Percentiles rank a stretch among this genome's conserved stretches.
phyloP scores from a whole-genome alignment of 2,329 filamentous ascomycete genomes.

The Teratosphaeria gauchensis region DNA sequence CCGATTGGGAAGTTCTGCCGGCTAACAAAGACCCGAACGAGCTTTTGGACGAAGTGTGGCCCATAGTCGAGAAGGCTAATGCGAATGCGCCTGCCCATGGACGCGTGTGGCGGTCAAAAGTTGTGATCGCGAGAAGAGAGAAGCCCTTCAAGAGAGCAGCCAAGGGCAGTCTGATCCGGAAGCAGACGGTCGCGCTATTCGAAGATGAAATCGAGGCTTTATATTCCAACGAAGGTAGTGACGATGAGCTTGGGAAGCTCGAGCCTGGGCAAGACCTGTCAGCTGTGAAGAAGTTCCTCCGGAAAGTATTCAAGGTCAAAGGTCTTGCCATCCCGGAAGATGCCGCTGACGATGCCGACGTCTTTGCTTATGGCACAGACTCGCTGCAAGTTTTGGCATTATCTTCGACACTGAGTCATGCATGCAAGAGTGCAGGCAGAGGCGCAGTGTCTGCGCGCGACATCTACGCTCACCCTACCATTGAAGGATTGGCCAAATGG shows the following conservation, averaged over 20 bases:
- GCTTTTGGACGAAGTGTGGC: slow-evolving; percentile 37
- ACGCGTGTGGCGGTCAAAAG: slow-evolving; percentile 33
- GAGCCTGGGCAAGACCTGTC: slow-evolving; percentile 1
- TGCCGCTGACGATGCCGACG: slow-evolving; percentile 15
- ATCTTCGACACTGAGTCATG: neutral
- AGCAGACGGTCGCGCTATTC: slow-evolving; percentile 30
- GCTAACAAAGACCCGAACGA: slow-evolving; percentile 10
- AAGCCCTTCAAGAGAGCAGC: slow-evolving; percentile 38
- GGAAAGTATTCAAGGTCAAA: slow-evolving; percentile 7
- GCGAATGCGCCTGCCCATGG: slow-evolving; percentile 30
- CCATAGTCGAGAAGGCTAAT: slow-evolving; percentile 35
- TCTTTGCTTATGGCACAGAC: slow-evolving; percentile 25
- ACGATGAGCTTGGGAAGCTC: slow-evolving; percentile 8
- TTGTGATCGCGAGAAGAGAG: slow-evolving; percentile 32
- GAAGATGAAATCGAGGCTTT: slow-evolving; percentile 37
- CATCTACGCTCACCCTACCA: slow-evolving; percentile 23
- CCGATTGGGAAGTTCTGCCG: slow-evolving; percentile 1
- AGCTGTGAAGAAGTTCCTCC: slow-evolving; percentile 8
- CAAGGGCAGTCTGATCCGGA: slow-evolving; percentile 39
- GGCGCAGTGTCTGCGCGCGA: slow-evolving; percentile 2
- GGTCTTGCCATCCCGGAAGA: slow-evolving; percentile 3
- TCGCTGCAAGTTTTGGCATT: slow-evolving; percentile 19
- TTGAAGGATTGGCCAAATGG: neutral
- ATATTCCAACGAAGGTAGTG: slow-evolving; percentile 24
- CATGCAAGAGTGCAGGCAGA: neutral